Percentiles rank a stretch among this genome's conserved stretches.
phyloP scores from a whole-genome alignment of 179 eudicot genomes.

The Heliamphora pulchella region DNA sequence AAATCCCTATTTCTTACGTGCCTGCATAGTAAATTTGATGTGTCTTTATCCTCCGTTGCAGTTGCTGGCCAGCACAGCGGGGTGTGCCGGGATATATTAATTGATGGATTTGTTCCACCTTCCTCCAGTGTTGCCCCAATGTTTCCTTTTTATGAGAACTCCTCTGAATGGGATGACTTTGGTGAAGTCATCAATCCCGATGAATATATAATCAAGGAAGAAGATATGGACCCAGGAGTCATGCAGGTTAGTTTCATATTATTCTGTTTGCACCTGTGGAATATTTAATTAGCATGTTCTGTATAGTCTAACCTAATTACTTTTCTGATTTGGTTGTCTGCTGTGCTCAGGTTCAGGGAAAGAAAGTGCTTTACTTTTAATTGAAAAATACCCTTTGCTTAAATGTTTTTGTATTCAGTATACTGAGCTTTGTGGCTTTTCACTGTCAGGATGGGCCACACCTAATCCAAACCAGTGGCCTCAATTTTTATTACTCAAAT shows the following conservation, averaged over 20 bases:
- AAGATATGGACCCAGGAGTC: constrained; percentile 64
- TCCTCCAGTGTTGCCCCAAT: constrained; percentile 80
- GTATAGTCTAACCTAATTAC: not conserved
- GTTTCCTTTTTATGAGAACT: constrained; percentile 75
- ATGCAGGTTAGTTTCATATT: constrained; percentile 42
- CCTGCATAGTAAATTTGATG: constrained; percentile 1
- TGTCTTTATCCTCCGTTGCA: constrained; percentile 20
- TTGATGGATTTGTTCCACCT: constrained; percentile 86
- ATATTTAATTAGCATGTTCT: not conserved
- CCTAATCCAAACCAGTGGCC: not conserved
- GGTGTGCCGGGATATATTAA: constrained; percentile 56
- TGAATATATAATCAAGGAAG: constrained; percentile 83
- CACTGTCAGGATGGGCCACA: not conserved
- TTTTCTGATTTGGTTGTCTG: not conserved
- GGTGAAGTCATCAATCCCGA: constrained; percentile 95
- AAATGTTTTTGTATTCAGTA: not conserved
- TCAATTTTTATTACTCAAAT: not conserved
- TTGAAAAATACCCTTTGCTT: not conserved
- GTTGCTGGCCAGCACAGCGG: constrained; percentile 44
- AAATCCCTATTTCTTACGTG: not conserved
- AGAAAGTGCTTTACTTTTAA: not conserved
- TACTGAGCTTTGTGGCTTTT: not conserved
- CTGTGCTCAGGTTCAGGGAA: not conserved
- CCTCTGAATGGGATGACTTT: constrained; percentile 91
- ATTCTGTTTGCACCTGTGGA: constrained; percentile 4